Percentiles rank a stretch among this genome's conserved stretches.
Conservation (phyloP, 129 eudicot genomes). For the Gnaphalium uliginosum region DNA sequence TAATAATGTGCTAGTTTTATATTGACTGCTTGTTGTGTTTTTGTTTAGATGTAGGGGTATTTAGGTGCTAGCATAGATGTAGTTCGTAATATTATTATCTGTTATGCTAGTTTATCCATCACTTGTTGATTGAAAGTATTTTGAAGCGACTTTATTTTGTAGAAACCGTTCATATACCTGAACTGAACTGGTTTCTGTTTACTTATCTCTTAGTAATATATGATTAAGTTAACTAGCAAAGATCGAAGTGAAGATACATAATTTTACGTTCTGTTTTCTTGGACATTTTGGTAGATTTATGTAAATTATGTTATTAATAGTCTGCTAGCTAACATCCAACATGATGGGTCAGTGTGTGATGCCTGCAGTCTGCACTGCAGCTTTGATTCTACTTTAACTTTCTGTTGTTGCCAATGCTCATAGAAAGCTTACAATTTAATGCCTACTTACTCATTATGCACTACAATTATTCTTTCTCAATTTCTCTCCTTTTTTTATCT, state of each 20-base stretch:
- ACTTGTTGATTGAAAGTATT: not conserved
- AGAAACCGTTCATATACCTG: not conserved
- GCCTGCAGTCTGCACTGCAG: too few relatives aligned
- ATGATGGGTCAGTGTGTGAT: not conserved
- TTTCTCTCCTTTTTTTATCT: not conserved
- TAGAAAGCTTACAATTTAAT: not conserved
- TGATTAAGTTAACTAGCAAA: not conserved
- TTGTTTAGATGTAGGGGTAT: not conserved
- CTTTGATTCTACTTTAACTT: not conserved
- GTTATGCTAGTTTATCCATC: not conserved
- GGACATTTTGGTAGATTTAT: not conserved
- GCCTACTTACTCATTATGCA: conserved; percentile 7
- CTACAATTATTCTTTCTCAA: not conserved
- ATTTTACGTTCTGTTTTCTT: not conserved
- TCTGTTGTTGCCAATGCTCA: not conserved
- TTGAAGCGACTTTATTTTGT: not conserved
- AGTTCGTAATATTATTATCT: not conserved
- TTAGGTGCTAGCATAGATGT: conserved; percentile 10
- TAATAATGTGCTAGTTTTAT: conserved; percentile 6
- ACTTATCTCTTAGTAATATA: not conserved
- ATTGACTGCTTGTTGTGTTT: conserved; percentile 6
- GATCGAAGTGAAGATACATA: not conserved
- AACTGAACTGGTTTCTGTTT: not conserved
- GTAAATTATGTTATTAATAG: not conserved
- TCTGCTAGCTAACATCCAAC: not conserved